These are phyloP conservation scores for Magnaporthales sp. DNA, from an alignment of 2,329 filamentous ascomycete genomes.

Conservation along the genomic window DNA sequence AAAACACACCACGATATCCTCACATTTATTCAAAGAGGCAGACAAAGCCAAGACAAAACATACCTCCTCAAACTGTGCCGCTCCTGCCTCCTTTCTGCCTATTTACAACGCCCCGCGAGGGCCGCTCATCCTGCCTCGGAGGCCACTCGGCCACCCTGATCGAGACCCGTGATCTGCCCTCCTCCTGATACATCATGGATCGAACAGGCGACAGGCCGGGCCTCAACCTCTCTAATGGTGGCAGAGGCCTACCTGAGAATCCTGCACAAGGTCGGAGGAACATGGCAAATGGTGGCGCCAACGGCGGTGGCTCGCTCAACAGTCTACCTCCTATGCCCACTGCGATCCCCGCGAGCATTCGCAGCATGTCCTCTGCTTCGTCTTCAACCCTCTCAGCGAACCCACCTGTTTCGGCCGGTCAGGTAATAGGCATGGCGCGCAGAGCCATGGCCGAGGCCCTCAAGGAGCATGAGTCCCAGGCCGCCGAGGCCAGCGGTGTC, in stretches of 20 bases:
- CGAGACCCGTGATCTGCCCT: not conserved
- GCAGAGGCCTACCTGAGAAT: conserved; percentile 25
- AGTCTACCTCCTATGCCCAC: conserved; percentile 25
- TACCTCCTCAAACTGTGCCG: not conserved
- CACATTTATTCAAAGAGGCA: not conserved
- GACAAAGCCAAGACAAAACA: not conserved
- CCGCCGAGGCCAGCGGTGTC: conserved; percentile 48
- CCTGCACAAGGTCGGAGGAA: conserved; percentile 25
- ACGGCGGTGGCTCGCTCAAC: conserved; percentile 21
- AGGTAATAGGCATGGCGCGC: conserved; percentile 57
- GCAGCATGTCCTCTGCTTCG: conserved; percentile 35
- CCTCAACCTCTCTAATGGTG: conserved; percentile 6
- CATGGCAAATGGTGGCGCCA: conserved; percentile 10
- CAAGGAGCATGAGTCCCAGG: conserved; percentile 56
- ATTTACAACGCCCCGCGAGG: not conserved
- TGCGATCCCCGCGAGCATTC: conserved; percentile 37
- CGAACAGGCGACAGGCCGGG: conserved; percentile 3
- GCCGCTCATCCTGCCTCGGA: not conserved
- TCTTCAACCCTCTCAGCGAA: conserved; percentile 32
- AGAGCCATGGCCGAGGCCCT: conserved; percentile 61
- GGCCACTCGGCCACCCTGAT: not conserved
- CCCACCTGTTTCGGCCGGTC: conserved; percentile 46
- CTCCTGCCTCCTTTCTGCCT: not conserved
- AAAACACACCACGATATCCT: not conserved
- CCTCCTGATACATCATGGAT: conserved; percentile 9